Evolutionary conservation across 257 asterid species (phyloP), one percentile per base, ranked within the genome.

Genomic region (Voacanga thouarsii): DNA sequence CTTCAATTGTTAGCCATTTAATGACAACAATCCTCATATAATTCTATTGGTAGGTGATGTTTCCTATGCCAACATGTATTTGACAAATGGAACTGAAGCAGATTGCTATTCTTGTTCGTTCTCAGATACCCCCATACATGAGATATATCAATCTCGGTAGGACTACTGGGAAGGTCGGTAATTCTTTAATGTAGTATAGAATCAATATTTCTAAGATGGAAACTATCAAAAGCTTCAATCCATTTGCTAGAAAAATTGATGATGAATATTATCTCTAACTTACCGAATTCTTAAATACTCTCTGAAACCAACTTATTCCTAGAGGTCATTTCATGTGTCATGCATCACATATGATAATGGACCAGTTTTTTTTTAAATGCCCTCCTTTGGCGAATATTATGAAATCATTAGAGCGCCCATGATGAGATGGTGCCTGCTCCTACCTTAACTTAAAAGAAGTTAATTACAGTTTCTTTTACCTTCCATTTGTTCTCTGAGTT

Each of bases 91-190:
- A 75, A 90, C 96, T 61, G 93, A 98, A 28, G 72, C 98, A 33
- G 98, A 91, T 81, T 95, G 99, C 81, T 95, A 95, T 66, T 88
- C 99, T 55, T 95, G 99, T 85, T 86, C 97, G 5, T 95, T 95
- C 83, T 30, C 93, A 0, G 78, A 89, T 81, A 88, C 96, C 71
- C 99, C 99, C 47, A 89, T 93, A 79, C 99, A 91, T 1, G 99
- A 95, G 86, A 95, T 97, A 18, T 95, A 93, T 87, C 99, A 95
- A 82, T 98, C 99, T 56, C 99, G 98, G 59, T 95, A 98, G 99
- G 99, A 95, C 87, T 93, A 87, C 72, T 95, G 99, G 99, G 99
- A 87, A 95, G 99, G 99, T 95, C 74, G 80, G 49, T 50, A 6
- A 24, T 69, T 43, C 50, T 75, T 56, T 56, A 12, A 33, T 51